phyloP scores from a whole-genome alignment of 768 basidiomycete species.

The Sporobolomyces pararoseus region DNA sequence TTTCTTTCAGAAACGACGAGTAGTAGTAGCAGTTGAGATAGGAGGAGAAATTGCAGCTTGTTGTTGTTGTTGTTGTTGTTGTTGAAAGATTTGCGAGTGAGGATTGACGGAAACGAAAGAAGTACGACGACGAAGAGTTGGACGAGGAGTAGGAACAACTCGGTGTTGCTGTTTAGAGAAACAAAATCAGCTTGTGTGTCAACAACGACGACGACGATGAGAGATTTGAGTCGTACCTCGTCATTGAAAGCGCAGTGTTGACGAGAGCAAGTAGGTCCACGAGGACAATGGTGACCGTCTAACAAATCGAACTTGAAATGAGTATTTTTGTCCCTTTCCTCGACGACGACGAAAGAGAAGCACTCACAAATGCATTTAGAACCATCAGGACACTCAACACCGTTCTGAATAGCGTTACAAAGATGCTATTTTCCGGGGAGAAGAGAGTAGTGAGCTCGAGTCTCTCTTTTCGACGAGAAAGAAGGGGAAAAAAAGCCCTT shows the following conservation, averaged over 20 bases:
- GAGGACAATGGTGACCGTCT: conserved; percentile 35
- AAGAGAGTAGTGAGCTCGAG: too few species aligned
- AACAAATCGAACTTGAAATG: neutral
- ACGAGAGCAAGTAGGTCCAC: conserved; percentile 32
- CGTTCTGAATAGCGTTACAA: conserved; percentile 38
- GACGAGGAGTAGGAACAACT: conserved; percentile 22
- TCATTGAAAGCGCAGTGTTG: conserved; percentile 35
- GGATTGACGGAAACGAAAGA: neutral
- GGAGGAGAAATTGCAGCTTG: neutral
- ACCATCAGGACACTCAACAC: conserved; percentile 28
- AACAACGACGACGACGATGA: neutral
- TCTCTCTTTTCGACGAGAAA: too few species aligned
- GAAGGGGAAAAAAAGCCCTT: too few species aligned
- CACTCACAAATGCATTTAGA: conserved; percentile 18
- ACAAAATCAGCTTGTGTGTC: neutral
- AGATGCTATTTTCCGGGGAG: too few species aligned
- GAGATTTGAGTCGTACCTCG: conserved; percentile 9
- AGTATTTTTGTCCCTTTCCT: too few species aligned
- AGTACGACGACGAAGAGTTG: conserved; percentile 16
- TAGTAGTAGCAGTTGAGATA: too few species aligned
- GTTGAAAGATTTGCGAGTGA: neutral
- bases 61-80: neutral
- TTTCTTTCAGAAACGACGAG: neutral
- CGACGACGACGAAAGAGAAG: neutral
- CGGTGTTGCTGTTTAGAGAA: conserved; percentile 11